Percentiles rank a stretch among this genome's conserved stretches.
Conservation (phyloP, 352 stramenopile genomes). For the Thalassiosira oceanica region DNA sequence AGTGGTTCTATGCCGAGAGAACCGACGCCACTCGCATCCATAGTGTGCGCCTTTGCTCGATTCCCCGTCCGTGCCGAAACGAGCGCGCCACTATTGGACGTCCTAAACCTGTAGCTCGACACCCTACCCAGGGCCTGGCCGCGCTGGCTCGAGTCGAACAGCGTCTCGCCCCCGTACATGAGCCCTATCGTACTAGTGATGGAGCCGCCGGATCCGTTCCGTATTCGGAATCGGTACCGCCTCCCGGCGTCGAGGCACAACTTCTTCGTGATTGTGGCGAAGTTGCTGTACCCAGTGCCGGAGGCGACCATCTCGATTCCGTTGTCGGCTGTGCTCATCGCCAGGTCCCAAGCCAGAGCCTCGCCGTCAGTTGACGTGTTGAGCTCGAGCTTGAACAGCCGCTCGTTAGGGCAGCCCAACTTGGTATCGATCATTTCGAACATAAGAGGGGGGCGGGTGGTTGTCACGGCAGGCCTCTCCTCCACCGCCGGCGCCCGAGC, state of each 20-base stretch:
- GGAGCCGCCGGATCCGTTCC: not conserved
- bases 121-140: not conserved
- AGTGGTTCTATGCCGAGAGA: too few relatives aligned
- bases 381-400: slow-evolving; percentile 5
- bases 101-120: not conserved
- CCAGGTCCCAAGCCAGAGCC: slow-evolving; percentile 1
- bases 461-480: not conserved
- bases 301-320: not conserved
- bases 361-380: slow-evolving; percentile 1
- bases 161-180: not conserved
- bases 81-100: too few relatives aligned
- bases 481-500: not conserved
- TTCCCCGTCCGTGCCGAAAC: too few relatives aligned
- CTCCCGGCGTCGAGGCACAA: not conserved
- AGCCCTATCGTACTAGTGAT: not conserved
- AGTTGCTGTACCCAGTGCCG: slow-evolving; percentile 3
- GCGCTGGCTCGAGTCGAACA: slow-evolving; percentile 2
- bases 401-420: not conserved
- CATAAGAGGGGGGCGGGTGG: not conserved
- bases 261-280: slow-evolving; percentile 1
- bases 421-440: not conserved
- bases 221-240: slow-evolving; percentile 15
- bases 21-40: too few relatives aligned
- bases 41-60: too few relatives aligned
- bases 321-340: not conserved